phyloP scores from a whole-genome alignment of 345 rosid species.

The Geranium brycei region DNA sequence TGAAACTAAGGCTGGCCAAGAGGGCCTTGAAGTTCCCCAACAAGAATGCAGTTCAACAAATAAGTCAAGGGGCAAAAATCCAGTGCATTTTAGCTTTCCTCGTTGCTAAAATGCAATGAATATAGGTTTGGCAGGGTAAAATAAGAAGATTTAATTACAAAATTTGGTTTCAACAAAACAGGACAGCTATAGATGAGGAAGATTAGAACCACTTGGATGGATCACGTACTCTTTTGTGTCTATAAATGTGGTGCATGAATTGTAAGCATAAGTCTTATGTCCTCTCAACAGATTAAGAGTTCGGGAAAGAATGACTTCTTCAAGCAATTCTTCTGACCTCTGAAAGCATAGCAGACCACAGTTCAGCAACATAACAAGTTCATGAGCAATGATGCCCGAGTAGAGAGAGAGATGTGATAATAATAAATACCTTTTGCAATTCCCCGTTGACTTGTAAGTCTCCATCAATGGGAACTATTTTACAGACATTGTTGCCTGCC shows the following conservation, averaged over 20 bases:
- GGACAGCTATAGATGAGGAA: background rate
- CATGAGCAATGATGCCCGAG: background rate
- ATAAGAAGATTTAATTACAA: background rate
- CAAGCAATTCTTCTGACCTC: constrained; percentile 91
- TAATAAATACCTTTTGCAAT: constrained; percentile 60
- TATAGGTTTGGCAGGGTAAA: background rate
- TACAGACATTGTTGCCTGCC: constrained; percentile 74
- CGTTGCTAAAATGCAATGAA: background rate
- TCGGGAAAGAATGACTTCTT: constrained; percentile 76
- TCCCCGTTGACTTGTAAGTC: constrained; percentile 80
- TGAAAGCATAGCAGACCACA: constrained; percentile 25
- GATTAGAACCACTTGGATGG: constrained; percentile 1
- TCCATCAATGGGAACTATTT: constrained; percentile 93
- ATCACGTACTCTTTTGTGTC: constrained; percentile 69
- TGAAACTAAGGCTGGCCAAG: background rate
- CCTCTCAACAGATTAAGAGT: constrained; percentile 58
- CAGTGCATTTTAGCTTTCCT: constrained; percentile 1
- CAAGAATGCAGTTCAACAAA: background rate
- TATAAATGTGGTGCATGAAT: constrained; percentile 56
- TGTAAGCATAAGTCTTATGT: constrained; percentile 18
- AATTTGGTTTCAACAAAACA: constrained; percentile 2
- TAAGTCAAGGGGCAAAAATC: background rate
- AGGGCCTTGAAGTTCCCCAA: background rate
- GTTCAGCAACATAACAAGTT: constrained; percentile 11
- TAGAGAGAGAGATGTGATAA: background rate